Percentiles rank a stretch among this genome's conserved stretches.
Evolutionary conservation across 2,329 filamentous ascomycete genomes (phyloP).

Genomic region (Hysterium pulicare): DNA sequence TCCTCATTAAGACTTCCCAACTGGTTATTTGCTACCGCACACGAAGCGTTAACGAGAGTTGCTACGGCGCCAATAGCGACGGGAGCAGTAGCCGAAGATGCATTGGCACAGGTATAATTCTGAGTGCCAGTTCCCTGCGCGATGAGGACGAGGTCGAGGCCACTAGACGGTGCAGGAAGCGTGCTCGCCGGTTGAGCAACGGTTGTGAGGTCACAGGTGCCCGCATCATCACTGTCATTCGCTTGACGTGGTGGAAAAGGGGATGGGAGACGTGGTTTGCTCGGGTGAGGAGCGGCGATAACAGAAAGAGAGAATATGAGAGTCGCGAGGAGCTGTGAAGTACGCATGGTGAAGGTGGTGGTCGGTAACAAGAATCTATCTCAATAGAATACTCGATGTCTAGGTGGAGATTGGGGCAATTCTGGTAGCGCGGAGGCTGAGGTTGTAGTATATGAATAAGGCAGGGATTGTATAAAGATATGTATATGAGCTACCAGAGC

Average conservation of each 20-base stretch:
- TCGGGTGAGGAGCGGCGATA: conserved; percentile 18
- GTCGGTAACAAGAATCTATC: too few species aligned
- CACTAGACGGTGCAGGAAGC: conserved; percentile 21
- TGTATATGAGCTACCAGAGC: neutral
- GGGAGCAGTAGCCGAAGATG: conserved; percentile 26
- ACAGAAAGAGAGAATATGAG: conserved; percentile 18
- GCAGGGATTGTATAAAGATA: neutral
- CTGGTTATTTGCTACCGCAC: conserved; percentile 55
- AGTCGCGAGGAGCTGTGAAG: conserved; percentile 16
- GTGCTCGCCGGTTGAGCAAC: conserved; percentile 24
- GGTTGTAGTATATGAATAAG: neutral
- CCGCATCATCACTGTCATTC: conserved; percentile 5
- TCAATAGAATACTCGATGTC: neutral
- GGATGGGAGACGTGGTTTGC: conserved; percentile 9
- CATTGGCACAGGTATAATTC: conserved; percentile 47
- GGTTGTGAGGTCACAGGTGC: conserved; percentile 22
- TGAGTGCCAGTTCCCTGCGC: conserved; percentile 49
- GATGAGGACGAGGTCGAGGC: conserved; percentile 41
- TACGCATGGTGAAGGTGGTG: conserved; percentile 21
- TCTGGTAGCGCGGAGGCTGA: too few species aligned
- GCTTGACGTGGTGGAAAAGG: conserved; percentile 14
- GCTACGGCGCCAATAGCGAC: conserved; percentile 44
- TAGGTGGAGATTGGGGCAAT: too few species aligned
- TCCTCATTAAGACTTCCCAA: conserved; percentile 47
- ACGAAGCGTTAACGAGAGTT: conserved; percentile 44